These are phyloP conservation scores for Phytophthora agathidicida DNA, from an alignment of 352 stramenopile genomes.

Conservation along the genomic window DNA sequence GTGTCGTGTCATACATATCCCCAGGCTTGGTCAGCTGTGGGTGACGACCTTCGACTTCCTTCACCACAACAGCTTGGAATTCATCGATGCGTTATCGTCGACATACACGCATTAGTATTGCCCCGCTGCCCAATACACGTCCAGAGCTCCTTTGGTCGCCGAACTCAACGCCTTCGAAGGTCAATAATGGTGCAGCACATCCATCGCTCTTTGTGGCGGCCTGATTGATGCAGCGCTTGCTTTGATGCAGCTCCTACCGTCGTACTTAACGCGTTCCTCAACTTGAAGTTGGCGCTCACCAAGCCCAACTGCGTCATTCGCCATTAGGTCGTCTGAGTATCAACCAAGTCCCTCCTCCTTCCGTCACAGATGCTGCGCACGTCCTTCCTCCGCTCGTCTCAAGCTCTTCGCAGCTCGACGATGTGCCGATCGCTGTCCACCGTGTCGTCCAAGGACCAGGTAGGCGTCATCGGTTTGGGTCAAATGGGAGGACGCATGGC, in stretches of 20 bases:
- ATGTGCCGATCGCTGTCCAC: conserved; percentile 11
- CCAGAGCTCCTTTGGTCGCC: too few relatives aligned
- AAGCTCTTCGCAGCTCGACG: background rate
- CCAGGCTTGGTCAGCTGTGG: too few relatives aligned
- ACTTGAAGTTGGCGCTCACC: conserved; percentile 37
- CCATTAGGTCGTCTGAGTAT: conserved; percentile 11
- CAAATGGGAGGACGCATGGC: conserved; percentile 96
- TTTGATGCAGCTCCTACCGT: conserved; percentile 19
- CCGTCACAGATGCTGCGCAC: conserved; percentile 26
- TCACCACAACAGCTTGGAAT: too few relatives aligned
- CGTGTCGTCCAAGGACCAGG: conserved; percentile 35
- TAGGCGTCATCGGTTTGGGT: conserved; percentile 93
- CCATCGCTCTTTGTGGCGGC: too few relatives aligned
- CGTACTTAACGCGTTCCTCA: conserved; percentile 30
- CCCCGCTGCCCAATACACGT: too few relatives aligned
- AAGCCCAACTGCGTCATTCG: conserved; percentile 15
- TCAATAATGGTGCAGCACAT: conserved; percentile 5
- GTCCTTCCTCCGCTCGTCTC: conserved; percentile 2
- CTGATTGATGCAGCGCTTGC: conserved; percentile 13
- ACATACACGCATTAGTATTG: too few relatives aligned
- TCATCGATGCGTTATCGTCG: too few relatives aligned
- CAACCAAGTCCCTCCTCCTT: conserved; percentile 2
- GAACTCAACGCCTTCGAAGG: too few relatives aligned
- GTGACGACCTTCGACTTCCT: too few relatives aligned
- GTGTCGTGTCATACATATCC: too few relatives aligned